Evolutionary conservation across 176 grass and related monocot genomes (phyloP).

Genomic region (Carex pumila): DNA sequence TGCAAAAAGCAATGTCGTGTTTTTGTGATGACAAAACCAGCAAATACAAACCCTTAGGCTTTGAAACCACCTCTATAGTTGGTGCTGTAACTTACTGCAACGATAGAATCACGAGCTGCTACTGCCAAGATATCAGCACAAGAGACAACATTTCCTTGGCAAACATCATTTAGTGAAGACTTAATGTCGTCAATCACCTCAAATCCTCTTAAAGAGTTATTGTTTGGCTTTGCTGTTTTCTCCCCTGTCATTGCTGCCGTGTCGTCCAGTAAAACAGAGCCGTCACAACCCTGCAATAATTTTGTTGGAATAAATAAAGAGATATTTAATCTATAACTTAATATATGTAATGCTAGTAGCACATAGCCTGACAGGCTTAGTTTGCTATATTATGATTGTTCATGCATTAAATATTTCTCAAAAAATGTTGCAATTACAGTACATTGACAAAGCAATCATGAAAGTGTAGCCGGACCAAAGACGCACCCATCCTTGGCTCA

Average conservation of each 20-base stretch:
- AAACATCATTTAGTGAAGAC: slow-evolving; percentile 35
- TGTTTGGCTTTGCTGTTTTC: slow-evolving; percentile 64
- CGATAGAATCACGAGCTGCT: slow-evolving; percentile 66
- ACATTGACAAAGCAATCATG: slow-evolving; percentile 86
- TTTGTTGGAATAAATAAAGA: background rate
- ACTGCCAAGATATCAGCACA: slow-evolving; percentile 70
- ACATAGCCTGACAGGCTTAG: background rate
- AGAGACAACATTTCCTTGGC: slow-evolving; percentile 63
- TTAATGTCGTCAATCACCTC: slow-evolving; percentile 63
- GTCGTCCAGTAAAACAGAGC: slow-evolving; percentile 69
- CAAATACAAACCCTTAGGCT: background rate
- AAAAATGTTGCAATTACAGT: background rate
- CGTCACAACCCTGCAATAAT: slow-evolving; percentile 52
- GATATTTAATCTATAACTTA: background rate
- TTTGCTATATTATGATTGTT: no score
- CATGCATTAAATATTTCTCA: no score
- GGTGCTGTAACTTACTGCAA: slow-evolving; percentile 36
- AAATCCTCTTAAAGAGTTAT: slow-evolving; percentile 58
- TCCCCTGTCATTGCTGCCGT: slow-evolving; percentile 47
- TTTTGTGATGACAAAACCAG: background rate
- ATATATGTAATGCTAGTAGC: background rate
- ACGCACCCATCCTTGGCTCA: slow-evolving; percentile 59
- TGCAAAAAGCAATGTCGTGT: background rate
- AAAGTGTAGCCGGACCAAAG: slow-evolving; percentile 71
- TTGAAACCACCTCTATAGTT: background rate